Evolutionary conservation across 2,329 filamentous ascomycete species (phyloP).

Genomic region (Pseudogymnoascus sp.): DNA sequence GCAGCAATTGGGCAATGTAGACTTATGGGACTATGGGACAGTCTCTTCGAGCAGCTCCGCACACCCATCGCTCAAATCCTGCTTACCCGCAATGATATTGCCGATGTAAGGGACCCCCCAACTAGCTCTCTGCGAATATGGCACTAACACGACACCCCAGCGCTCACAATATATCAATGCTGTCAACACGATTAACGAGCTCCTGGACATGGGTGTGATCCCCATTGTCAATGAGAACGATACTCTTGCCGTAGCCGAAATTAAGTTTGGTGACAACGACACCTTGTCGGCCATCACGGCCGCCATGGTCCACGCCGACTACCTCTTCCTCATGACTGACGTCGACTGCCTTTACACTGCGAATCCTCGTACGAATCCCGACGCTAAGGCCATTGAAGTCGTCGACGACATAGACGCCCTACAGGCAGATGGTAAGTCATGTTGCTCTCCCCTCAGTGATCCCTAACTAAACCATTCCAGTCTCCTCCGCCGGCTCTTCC

Average conservation of each 20-base stretch:
- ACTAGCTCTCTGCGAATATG: neutral
- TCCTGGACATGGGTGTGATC: conserved; percentile 90
- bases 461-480: conserved; percentile 33
- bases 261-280: conserved; percentile 99
- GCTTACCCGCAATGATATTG: conserved; percentile 90
- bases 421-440: conserved; percentile 61
- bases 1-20: conserved; percentile 94
- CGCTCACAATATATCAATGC: conserved; percentile 93
- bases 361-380: conserved; percentile 77
- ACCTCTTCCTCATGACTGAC: conserved; percentile 97
- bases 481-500: conserved; percentile 80
- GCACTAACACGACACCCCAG: conserved; percentile 33
- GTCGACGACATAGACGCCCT: conserved; percentile 81
- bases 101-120: conserved; percentile 55
- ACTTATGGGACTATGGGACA: conserved; percentile 92
- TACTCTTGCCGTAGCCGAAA: conserved; percentile 91
- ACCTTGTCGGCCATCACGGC: conserved; percentile 94
- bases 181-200: conserved; percentile 85
- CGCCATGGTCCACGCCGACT: conserved; percentile 93
- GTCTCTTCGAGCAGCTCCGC: conserved; percentile 75
- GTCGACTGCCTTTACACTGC: conserved; percentile 97
- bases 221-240: conserved; percentile 99
- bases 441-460: conserved; percentile 14
- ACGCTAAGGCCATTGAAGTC: conserved; percentile 83
- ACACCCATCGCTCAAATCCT: conserved; percentile 94